phyloP scores from a whole-genome alignment of 2,329 filamentous ascomycete genomes.

The Nannizzia gypsea region DNA sequence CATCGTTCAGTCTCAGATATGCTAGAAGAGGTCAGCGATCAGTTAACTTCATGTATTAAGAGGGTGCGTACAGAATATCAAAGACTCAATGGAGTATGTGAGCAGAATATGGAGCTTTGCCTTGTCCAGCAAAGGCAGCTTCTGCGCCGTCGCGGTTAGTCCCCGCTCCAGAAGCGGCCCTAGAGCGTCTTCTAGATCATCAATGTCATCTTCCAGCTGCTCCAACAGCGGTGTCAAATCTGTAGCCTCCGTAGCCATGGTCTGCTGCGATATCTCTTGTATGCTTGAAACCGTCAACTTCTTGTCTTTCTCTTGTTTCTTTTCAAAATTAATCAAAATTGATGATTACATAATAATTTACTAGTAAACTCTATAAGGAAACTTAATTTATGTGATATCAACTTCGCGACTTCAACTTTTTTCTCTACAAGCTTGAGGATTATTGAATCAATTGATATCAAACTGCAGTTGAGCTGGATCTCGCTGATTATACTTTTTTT shows the following conservation, averaged over 20 bases:
- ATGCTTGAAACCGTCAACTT: not conserved
- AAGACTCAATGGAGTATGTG: slow-evolving; percentile 79
- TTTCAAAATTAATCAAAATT: not conserved
- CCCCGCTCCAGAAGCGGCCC: slow-evolving; percentile 57
- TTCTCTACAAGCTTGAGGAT: not conserved
- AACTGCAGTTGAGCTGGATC: not conserved
- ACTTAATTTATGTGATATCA: not conserved
- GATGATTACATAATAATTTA: not conserved
- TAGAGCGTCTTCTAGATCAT: slow-evolving; percentile 63
- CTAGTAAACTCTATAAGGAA: not conserved
- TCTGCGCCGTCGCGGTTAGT: slow-evolving; percentile 57
- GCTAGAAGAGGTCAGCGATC: slow-evolving; percentile 34
- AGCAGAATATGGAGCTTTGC: slow-evolving; percentile 84
- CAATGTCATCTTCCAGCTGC: slow-evolving; percentile 64
- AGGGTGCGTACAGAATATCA: slow-evolving; percentile 64
- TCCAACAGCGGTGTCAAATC: slow-evolving; percentile 58
- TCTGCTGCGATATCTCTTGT: not conserved
- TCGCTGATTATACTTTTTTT: not conserved
- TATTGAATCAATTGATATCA: not conserved
- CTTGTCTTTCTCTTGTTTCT: not conserved
- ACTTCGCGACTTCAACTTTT: not conserved
- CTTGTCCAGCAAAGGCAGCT: slow-evolving; percentile 83
- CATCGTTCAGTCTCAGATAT: slow-evolving; percentile 64
- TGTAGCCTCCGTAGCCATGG: slow-evolving; percentile 38
- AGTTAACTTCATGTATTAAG: not conserved